Evolutionary conservation across 805 yeast genomes (phyloP), one percentile per base, ranked within the genome.

Genomic region (Wickerhamomyces canadensis): DNA sequence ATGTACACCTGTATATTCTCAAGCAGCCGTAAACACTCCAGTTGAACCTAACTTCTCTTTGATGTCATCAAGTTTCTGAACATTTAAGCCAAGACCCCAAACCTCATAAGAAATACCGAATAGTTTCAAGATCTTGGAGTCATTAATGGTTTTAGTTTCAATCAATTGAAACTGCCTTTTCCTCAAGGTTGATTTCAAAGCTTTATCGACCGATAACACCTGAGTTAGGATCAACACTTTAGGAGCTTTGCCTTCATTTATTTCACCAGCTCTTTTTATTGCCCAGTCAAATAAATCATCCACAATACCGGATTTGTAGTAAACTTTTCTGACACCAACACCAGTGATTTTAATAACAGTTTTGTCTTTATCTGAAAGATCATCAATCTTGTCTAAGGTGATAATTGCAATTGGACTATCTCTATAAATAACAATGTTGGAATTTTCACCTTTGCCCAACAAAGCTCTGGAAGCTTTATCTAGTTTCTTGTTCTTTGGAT

Each of bases 381-480:
- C 65, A n/a, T 70, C 64, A 27, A 61, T 54, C 31, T 65, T 67
- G 31, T 72, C 62, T 10, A 65, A 41, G 1, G 80, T 68, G 22
- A 72, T 64, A 26, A 79, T 63, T 0, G 88, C 87, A 52, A 84
- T 78, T 14, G 93, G 89, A 1, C 79, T 65, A n/a, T 73, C 74
- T 52, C 89, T 73, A 61, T 83, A 84, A 14, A 73, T 54, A 19
- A 82, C 67, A 27, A 80, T 51, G 35, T 71, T 73, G 1, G 86
- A 66, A 46, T 79, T 73, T 13, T 67, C 62, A 16, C 72, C 71
- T 48, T 49, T 43, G 34, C 52, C 48, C 48, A 63, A 46, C 59
- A 67, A 40, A 41, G 54, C 34, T 36, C 43, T 44, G 27, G 43
- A 30, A 22, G 52, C 48, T 23, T 49, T 53, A 8, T 43, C 50